phyloP scores from a whole-genome alignment of 306 rosid species.

The Inga oerstediana region DNA sequence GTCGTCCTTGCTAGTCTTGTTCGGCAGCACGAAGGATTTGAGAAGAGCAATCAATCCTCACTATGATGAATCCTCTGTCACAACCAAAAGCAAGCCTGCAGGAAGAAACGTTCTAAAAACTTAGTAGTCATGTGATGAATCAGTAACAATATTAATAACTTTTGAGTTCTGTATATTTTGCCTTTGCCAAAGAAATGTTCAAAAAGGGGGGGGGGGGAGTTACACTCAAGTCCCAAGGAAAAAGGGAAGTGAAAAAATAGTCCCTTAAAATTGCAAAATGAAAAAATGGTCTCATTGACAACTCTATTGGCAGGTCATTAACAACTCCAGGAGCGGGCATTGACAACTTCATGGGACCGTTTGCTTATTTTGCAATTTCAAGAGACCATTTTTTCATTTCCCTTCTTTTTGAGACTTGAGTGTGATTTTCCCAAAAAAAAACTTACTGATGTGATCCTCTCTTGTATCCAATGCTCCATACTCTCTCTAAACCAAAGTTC shows the following conservation, averaged over 20 bases:
- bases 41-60: conserved; percentile 27
- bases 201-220: not conserved
- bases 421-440: not conserved
- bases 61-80: conserved; percentile 51
- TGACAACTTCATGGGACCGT: no score
- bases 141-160: no score
- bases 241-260: no score
- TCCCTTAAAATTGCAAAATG: no score
- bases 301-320: no score
- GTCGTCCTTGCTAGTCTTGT: not conserved
- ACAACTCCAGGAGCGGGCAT: no score
- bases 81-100: conserved; percentile 63
- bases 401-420: no score
- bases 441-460: conserved; percentile 55
- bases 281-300: no score
- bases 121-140: not conserved
- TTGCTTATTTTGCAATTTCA: no score
- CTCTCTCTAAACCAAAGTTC: conserved; percentile 57
- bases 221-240: no score
- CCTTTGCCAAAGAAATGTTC: not conserved
- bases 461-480: conserved; percentile 59
- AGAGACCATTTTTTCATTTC: no score
- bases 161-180: not conserved
- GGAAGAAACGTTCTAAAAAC: not conserved
- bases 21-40: conserved; percentile 14